Evolutionary conservation across 1,284 basidiomycete genomes (phyloP), one percentile per base, ranked within the genome.

Genomic region (Papiliotrema nemorosa): DNA sequence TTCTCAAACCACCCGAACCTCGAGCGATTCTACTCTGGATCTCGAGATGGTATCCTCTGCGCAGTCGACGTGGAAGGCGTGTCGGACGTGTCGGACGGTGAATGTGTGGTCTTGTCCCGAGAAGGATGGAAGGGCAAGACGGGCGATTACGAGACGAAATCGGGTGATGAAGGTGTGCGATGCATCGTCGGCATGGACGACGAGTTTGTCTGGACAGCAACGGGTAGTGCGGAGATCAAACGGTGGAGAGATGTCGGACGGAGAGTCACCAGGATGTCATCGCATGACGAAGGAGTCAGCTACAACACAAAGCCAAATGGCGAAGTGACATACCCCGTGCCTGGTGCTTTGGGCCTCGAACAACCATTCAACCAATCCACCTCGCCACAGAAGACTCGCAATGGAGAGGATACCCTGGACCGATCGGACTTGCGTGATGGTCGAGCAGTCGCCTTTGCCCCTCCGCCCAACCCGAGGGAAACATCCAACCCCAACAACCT

Each of bases 1-100:
- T 84, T 83, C 68, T 94, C 91, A 2, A 80, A 83, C 0, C 90
- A 97, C 69, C 88, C 90, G 0, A 84, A 86, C 13, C 80, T 99
- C 44, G 88, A 94, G 68, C 79, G 85, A 1, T 99, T 99, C 77
- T 97, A 96, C 76, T 97, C 93, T 2, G 96, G 94, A 16, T 96
- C 97, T 60, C 83, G 90, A 33, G 84, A 88, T 14, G 96, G 94
- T 1, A 77, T 87, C 50, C 84, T 98, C 1, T 92, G 90, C 71
- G 86, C 86, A 57, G 86, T 94, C 31, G 93, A 98, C 62, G 84
- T 93, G 22, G 88, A 91, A 66, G 82, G 82, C 39, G 87, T 84
- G 55, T 76, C 80, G 10, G 88, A 93, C 55, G 79, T 92, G 21
- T 83, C 85, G 1, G 88, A 97, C 47, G 93, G 88, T 36, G 88